Base-by-base conservation (phyloP, 1,139 yeast species). In the Saccharomyces pastorianus region DNA sequence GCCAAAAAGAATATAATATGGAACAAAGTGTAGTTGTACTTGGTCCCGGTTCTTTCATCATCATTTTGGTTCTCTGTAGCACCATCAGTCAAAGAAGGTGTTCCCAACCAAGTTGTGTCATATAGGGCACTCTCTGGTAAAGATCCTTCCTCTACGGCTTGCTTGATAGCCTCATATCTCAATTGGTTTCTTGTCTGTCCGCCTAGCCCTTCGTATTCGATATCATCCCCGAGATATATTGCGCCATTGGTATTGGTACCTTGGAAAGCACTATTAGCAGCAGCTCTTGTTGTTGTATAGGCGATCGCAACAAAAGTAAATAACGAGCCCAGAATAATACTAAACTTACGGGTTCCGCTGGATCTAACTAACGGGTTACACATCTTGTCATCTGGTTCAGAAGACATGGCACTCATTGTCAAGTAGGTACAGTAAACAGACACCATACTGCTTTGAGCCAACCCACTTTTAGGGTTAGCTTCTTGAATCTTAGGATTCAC, bases 371-470 rank as follows among this genome's bases (percentile, higher is more conserved):
- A 76, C 6, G 99, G 99, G 69, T 95, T 95, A 70, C 99, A 95
- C 62, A 76, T 75, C 65, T 79, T 82, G 73, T 93, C 98, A 70
- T 93, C 99, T 0, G 99, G 99, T 69, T 93, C 99, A 7, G 96
- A 84, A 0, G 96, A 87, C 60, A 95, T 96, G 0, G 99, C 99
- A 61, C 96, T 85, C 79, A 93, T 81, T 4, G 93, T 84, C 60
- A 95, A 75, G 67, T 95, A 95, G 0, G 98, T 87, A 71, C 98
- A 89, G 71, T 95, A 95, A 47, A 90, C 79, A 17, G 95, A 86
- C 38, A 95, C 98, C 95, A 95, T 91, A 23, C 96, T 91, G 8
- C 96, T 81, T 73, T 95, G 99, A 1, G 99, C 98, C 53, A 95
- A 76, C 0, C 99, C 99, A 1, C 97, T 96, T 62, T 87, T 89